Conservation (phyloP, 108 stramenopile genomes). For the Chaetoceros muelleri region DNA sequence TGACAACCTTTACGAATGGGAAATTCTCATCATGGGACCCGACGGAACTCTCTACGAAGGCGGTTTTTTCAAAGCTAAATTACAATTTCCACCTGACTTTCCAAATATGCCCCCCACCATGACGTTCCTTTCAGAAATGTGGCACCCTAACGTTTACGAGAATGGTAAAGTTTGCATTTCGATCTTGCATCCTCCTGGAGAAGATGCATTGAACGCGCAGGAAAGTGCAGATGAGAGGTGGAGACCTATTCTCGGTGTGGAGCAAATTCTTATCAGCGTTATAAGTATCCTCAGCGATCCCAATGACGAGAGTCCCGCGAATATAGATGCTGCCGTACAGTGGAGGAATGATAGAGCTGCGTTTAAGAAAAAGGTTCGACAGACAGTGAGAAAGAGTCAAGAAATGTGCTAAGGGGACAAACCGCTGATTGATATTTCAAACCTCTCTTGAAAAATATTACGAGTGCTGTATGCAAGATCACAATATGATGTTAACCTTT, state of each 20-base stretch:
- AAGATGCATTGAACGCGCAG: slow-evolving; percentile 87
- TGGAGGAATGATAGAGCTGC: slow-evolving; percentile 87
- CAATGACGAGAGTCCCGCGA: slow-evolving; percentile 96
- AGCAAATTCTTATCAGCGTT: slow-evolving; percentile 88
- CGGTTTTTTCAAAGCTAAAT: slow-evolving; percentile 92
- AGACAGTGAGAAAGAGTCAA: slow-evolving; percentile 79
- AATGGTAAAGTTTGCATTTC: slow-evolving; percentile 94
- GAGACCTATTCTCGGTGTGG: slow-evolving; percentile 98
- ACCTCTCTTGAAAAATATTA: too few species aligned
- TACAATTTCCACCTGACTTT: slow-evolving; percentile 93
- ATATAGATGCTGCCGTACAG: slow-evolving; percentile 96
- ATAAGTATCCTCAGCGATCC: slow-evolving; percentile 98
- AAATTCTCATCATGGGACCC: slow-evolving; percentile 92
- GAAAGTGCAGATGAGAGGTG: slow-evolving; percentile 97
- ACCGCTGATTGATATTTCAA: too few species aligned
- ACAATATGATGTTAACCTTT: too few species aligned
- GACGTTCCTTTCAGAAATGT: slow-evolving; percentile 94
- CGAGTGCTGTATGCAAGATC: too few species aligned
- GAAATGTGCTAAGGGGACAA: slow-evolving; percentile 65
- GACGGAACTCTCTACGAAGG: slow-evolving; percentile 89
- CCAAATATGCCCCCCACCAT: slow-evolving; percentile 93
- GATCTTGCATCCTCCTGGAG: slow-evolving; percentile 97
- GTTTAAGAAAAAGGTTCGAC: slow-evolving; percentile 91
- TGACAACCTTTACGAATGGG: slow-evolving; percentile 89
- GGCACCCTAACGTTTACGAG: slow-evolving; percentile 95